A percentile compares a stretch with the other conserved stretches of the same genome.
Evolutionary conservation across 179 eudicot species (phyloP).

Genomic region (Actinidia arguta): DNA sequence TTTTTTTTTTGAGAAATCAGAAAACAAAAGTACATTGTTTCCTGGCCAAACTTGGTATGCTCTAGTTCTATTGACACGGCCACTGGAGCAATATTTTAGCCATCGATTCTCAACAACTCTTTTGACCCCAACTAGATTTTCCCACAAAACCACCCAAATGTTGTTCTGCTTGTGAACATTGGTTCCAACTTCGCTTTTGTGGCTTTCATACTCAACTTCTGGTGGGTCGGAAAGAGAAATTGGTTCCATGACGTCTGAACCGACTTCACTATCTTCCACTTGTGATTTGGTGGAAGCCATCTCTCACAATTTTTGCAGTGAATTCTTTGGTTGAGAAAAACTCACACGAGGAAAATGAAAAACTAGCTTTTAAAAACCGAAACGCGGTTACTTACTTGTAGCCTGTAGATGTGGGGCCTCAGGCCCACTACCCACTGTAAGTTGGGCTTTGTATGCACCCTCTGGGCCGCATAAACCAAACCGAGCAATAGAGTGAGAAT

Average conservation of each 20-base stretch:
- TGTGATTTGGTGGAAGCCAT: background rate
- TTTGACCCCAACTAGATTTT: background rate
- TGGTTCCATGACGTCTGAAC: conserved; percentile 20
- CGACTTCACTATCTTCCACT: background rate
- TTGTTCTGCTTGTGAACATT: background rate
- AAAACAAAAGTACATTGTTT: conserved; percentile 24
- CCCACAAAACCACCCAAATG: conserved; percentile 5
- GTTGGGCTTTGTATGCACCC: background rate
- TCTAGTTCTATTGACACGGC: conserved; percentile 1
- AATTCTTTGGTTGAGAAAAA: background rate
- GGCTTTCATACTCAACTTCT: background rate
- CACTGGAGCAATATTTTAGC: conserved; percentile 3
- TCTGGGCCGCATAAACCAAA: background rate
- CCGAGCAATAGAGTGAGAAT: background rate
- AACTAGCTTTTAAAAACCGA: conserved; percentile 15
- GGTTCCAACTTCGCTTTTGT: background rate
- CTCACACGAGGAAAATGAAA: background rate
- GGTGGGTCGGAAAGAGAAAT: conserved; percentile 18
- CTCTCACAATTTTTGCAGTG: background rate
- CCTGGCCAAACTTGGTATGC: conserved; percentile 35
- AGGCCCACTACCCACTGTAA: background rate
- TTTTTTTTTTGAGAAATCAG: background rate
- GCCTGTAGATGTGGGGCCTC: background rate
- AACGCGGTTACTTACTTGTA: conserved; percentile 5
- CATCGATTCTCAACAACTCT: conserved; percentile 1